Evolutionary conservation across 441 rosid species (phyloP).

Genomic region (Arabidopsis lyrata): DNA sequence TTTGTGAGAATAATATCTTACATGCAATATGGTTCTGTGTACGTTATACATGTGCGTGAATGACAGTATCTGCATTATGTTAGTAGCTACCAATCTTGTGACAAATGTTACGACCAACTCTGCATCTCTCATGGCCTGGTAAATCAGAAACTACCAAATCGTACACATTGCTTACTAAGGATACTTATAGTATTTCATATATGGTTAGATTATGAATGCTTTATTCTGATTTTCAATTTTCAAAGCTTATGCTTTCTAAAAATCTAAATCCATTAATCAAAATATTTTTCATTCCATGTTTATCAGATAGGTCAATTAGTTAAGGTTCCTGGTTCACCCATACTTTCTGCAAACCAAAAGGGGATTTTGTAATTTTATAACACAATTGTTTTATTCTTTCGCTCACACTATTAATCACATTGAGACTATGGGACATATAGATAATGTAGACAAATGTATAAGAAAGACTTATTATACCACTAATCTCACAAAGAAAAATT

Average conservation of each 20-base stretch:
- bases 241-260: background rate
- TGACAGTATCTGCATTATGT: conserved; percentile 34
- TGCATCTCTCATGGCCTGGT: conserved; percentile 29
- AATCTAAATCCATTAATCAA: background rate
- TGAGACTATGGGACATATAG: conserved; percentile 1
- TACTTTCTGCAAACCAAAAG: background rate
- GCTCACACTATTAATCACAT: too few species aligned
- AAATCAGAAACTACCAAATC: conserved; percentile 22
- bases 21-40: conserved; percentile 10
- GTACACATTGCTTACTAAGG: conserved; percentile 1
- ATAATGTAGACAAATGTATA: conserved; percentile 2
- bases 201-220: background rate
- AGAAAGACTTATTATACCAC: background rate
- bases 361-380: background rate
- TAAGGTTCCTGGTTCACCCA: conserved; percentile 5
- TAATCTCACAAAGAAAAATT: background rate
- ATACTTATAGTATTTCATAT: background rate
- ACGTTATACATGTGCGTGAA: conserved; percentile 34
- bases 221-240: background rate
- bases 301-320: background rate
- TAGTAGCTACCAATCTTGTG: conserved; percentile 30
- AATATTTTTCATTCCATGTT: background rate
- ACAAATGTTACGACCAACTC: conserved; percentile 40
- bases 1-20: background rate
- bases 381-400: background rate